A percentile compares a stretch with the other conserved stretches of the same genome.
phyloP scores from a whole-genome alignment of 371 early-diverging fungal species.

The Homolaphlyctis polyrhiza region DNA sequence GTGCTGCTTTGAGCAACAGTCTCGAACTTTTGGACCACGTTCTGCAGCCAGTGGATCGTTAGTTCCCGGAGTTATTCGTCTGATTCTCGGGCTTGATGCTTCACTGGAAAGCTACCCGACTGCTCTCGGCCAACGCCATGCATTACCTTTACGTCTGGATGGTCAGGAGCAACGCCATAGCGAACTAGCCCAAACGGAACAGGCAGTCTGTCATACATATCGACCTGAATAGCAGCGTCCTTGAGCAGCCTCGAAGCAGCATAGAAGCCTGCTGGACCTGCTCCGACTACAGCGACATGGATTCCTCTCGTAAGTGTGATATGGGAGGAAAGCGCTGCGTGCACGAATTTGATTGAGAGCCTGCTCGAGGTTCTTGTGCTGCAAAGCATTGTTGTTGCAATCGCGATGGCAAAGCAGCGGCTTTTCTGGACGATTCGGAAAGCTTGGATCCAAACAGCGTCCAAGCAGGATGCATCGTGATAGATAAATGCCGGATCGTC shows the following conservation, averaged over 20 bases:
- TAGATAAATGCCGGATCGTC: too few species aligned
- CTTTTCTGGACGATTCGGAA: too few species aligned
- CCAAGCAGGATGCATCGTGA: too few species aligned
- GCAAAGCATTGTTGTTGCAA: not conserved
- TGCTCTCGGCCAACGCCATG: not conserved
- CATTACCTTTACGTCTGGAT: constrained; percentile 92
- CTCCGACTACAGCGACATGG: not conserved
- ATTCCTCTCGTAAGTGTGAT: not conserved
- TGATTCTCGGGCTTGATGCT: too few species aligned
- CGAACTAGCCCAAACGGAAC: constrained; percentile 91
- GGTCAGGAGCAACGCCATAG: constrained; percentile 98
- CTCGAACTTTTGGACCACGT: constrained; percentile 81
- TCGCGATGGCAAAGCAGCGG: too few species aligned
- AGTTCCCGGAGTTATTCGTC: too few species aligned
- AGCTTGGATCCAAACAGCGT: too few species aligned
- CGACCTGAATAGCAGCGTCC: constrained; percentile 52
- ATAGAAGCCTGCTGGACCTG: constrained; percentile 83
- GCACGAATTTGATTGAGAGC: not conserved
- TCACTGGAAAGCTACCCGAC: not conserved
- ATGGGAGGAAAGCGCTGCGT: not conserved
- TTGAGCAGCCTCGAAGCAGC: constrained; percentile 76
- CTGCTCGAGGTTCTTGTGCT: not conserved
- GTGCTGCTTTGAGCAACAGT: constrained; percentile 63
- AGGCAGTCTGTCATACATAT: constrained; percentile 82
- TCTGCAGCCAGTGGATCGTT: too few species aligned